Base-by-base conservation (phyloP, 352 stramenopile species). In the Phytopythium oedochilum region DNA sequence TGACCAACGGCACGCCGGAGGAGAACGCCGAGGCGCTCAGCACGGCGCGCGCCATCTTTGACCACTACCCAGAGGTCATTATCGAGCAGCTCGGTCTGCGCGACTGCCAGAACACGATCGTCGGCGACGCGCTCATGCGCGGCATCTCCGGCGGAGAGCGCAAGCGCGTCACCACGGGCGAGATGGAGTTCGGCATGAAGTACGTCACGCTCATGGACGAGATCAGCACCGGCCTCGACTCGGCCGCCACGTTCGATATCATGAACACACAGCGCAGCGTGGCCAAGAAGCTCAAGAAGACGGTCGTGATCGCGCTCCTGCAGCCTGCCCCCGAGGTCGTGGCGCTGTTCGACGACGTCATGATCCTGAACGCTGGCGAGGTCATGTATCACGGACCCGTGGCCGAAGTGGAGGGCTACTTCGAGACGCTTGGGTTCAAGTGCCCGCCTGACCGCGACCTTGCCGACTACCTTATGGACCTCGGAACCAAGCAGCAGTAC, bases 221-320 rank as follows among this genome's bases (percentile, higher is more conserved):
- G 71, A 96, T 98, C 61, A 91, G 74, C 55, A 98, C 89, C 22
- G 93, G 93, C 1, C 78, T 98, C 28, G 91, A 98, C 75, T n/a
- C n/a, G n/a, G n/a, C n/a, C n/a, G n/a, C n/a, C n/a, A n/a, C n/a
- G n/a, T n/a, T n/a, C n/a, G n/a, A n/a, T n/a, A n/a, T n/a, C n/a
- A n/a, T n/a, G n/a, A n/a, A n/a, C n/a, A n/a, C n/a, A n/a, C n/a
- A n/a, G n/a, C n/a, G n/a, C n/a, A n/a, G n/a, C n/a, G n/a, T n/a
- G n/a, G n/a, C n/a, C n/a, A n/a, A n/a, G n/a, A n/a, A n/a, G n/a
- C n/a, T n/a, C n/a, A n/a, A n/a, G n/a, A n/a, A n/a, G n/a, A n/a
- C n/a, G n/a, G n/a, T n/a, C n/a, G n/a, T n/a, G n/a, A n/a, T n/a
- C n/a, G n/a, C n/a, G n/a, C n/a, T n/a, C n/a, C n/a, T n/a, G n/a